A percentile compares a stretch with the other conserved stretches of the same genome.
Evolutionary conservation across 129 eudicot species (phyloP).

Genomic region (Flaveria sonorensis): DNA sequence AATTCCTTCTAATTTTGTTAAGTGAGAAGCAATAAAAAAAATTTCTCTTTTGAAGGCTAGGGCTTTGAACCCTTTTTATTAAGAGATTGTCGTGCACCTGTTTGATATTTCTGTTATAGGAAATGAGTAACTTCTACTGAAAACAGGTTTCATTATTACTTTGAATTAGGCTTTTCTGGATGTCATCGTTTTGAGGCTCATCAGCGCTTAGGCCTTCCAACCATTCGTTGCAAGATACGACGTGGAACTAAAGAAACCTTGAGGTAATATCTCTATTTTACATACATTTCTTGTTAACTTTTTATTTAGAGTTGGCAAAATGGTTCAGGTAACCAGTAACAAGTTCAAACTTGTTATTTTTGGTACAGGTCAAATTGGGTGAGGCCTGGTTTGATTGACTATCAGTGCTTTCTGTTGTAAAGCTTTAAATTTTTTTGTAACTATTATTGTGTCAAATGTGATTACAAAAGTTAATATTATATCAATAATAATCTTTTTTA

Average conservation of each 20-base stretch:
- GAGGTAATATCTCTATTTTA: conserved; percentile 47
- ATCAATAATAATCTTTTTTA: neutral
- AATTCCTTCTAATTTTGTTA: neutral
- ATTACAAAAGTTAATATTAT: neutral
- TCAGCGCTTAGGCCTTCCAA: conserved; percentile 87
- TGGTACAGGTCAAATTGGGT: neutral
- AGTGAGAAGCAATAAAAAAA: neutral
- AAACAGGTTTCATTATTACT: neutral
- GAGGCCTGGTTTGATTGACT: neutral
- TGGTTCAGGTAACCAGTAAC: neutral
- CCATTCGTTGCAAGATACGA: conserved; percentile 95
- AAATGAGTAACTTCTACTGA: conserved; percentile 3
- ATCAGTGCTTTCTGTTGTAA: too few species aligned
- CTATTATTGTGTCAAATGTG: neutral
- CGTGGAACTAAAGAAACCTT: conserved; percentile 95
- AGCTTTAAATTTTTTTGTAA: neutral
- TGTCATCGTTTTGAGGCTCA: conserved; percentile 99
- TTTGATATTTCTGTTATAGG: neutral
- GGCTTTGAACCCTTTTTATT: conserved; percentile 1
- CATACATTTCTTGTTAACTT: neutral
- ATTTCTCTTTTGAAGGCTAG: conserved; percentile 5
- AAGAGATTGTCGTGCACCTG: neutral
- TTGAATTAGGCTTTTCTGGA: conserved; percentile 79
- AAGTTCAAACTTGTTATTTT: neutral
- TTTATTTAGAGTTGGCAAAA: neutral